Conservation (phyloP, 1,284 basidiomycete species). For the Cryptococcus sp. region DNA sequence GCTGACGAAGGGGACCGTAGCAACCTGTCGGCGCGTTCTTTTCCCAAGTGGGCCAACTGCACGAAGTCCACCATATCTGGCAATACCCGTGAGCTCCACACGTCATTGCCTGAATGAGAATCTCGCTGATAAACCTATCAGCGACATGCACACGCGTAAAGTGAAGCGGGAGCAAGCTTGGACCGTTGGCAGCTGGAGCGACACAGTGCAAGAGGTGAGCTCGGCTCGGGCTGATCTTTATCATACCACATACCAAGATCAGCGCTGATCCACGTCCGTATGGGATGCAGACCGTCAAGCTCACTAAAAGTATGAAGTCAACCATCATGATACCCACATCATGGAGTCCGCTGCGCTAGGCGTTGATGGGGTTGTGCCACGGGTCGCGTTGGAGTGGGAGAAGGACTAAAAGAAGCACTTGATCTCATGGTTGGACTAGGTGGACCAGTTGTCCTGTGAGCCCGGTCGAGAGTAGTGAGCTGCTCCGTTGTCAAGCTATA, state of each 20-base stretch:
- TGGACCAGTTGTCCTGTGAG: no score
- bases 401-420: no score
- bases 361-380: not conserved
- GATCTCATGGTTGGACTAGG: no score
- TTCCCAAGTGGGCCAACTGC: constrained; percentile 83
- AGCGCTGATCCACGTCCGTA: not conserved
- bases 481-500: no score
- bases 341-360: constrained; percentile 49
- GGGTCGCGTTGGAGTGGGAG: no score
- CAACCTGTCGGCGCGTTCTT: constrained; percentile 92
- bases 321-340: constrained; percentile 47
- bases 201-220: constrained; percentile 84
- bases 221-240: constrained; percentile 21
- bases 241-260: not conserved
- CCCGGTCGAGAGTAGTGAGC: no score
- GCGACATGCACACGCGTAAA: constrained; percentile 77
- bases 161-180: constrained; percentile 83
- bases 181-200: constrained; percentile 89
- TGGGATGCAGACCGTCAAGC: constrained; percentile 47
- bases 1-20: constrained; percentile 23
- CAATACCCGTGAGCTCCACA: constrained; percentile 73
- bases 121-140: constrained; percentile 37
- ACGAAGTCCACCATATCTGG: constrained; percentile 92
- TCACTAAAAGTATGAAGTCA: constrained; percentile 49
- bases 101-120: no score